Percentiles rank a stretch among this genome's conserved stretches.
These are phyloP conservation scores for Quillaja saponaria DNA, from an alignment of 306 rosid genomes.

Conservation along the genomic window DNA sequence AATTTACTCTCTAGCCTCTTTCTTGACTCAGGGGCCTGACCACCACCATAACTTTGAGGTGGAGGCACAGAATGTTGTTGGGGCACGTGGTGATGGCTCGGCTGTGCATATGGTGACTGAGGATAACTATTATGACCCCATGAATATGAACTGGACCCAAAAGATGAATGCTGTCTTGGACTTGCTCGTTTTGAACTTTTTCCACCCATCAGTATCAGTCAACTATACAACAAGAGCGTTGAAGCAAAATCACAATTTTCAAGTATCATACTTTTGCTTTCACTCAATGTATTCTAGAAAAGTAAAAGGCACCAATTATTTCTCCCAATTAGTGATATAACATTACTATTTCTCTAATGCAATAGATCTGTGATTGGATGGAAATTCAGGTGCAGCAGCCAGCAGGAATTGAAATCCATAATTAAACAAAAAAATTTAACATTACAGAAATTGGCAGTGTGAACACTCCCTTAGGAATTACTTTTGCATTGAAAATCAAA, in stretches of 20 bases:
- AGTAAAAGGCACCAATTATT: not conserved
- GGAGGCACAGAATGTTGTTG: conserved; percentile 45
- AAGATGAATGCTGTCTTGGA: conserved; percentile 41
- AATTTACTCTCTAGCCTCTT: conserved; percentile 53
- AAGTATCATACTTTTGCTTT: not conserved
- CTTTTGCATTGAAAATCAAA: too few relatives aligned
- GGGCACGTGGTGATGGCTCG: conserved; percentile 42
- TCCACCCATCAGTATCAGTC: conserved; percentile 72
- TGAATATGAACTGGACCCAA: conserved; percentile 42
- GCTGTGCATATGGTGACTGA: conserved; percentile 49
- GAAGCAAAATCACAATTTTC: conserved; percentile 25
- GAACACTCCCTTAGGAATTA: too few relatives aligned
- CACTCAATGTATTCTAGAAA: not conserved
- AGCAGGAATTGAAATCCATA: too few relatives aligned
- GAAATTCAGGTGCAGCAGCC: too few relatives aligned
- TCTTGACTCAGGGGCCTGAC: conserved; percentile 43
- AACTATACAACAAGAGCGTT: conserved; percentile 31
- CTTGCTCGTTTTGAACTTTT: conserved; percentile 55
- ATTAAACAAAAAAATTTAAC: too few relatives aligned
- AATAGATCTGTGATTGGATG: too few relatives aligned
- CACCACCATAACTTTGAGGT: conserved; percentile 46
- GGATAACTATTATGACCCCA: conserved; percentile 42
- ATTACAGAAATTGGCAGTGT: too few relatives aligned
- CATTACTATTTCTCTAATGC: too few relatives aligned
- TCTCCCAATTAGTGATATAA: too few relatives aligned